phyloP scores from a whole-genome alignment of 257 asterid genomes.

The Mentha longifolia region DNA sequence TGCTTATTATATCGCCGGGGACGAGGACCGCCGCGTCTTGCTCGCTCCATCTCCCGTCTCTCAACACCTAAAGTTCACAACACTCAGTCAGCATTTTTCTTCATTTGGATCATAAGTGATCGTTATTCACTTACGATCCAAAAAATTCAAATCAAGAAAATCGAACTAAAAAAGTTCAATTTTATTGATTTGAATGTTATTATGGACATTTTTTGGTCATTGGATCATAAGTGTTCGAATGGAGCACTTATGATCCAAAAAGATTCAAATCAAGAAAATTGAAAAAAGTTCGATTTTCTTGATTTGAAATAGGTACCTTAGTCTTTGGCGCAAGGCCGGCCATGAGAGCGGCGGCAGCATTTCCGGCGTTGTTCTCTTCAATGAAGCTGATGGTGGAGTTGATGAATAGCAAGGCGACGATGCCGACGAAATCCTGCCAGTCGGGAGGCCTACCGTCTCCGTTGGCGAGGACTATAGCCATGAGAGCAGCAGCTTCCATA shows the following conservation, averaged over 20 bases:
- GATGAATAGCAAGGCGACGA: constrained; percentile 72
- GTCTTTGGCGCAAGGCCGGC: constrained; percentile 96
- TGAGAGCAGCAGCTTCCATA: constrained; percentile 93
- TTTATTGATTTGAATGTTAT: too few relatives aligned
- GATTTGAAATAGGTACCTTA: constrained; percentile 67
- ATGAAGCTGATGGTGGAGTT: constrained; percentile 90
- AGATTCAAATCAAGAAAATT: too few relatives aligned
- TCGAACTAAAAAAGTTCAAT: too few relatives aligned
- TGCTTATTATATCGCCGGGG: constrained; percentile 89
- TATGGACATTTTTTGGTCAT: too few relatives aligned
- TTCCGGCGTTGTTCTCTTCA: constrained; percentile 93
- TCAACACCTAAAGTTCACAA: constrained; percentile 50
- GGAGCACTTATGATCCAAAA: too few relatives aligned
- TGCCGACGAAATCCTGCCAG: constrained; percentile 92
- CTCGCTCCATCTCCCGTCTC: constrained; percentile 90
- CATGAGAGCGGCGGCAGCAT: constrained; percentile 95
- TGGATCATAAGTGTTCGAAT: neutral
- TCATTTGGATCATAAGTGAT: too few relatives aligned
- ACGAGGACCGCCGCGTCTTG: constrained; percentile 90
- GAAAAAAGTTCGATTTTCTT: too few relatives aligned
- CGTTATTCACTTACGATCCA: too few relatives aligned
- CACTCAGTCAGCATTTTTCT: neutral
- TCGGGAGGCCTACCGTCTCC: constrained; percentile 77
- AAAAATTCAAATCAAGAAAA: too few relatives aligned
- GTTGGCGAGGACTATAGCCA: constrained; percentile 87